Conservation (phyloP, 177 flowering plant genomes). For the Vitis hybrid region DNA sequence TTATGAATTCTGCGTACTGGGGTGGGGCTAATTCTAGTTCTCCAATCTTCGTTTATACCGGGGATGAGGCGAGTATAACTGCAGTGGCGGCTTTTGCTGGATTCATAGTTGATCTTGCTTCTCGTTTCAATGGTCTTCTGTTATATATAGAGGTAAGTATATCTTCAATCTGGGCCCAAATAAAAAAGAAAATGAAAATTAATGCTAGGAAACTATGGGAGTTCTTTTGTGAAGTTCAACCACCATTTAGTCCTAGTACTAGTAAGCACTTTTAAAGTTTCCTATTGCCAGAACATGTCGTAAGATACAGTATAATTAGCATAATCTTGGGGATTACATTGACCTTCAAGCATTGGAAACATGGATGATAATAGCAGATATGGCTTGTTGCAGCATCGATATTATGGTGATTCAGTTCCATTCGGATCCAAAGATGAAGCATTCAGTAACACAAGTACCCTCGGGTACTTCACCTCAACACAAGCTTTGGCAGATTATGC, state of each 20-base stretch:
- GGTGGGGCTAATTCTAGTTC: conserved; percentile 30
- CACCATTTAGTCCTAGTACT: no score
- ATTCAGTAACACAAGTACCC: conserved; percentile 24
- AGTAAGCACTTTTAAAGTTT: no score
- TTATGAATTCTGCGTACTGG: conserved; percentile 34
- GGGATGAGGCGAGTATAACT: conserved; percentile 23
- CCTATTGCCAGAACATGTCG: no score
- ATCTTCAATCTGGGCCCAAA: background rate
- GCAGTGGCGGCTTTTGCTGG: conserved; percentile 4
- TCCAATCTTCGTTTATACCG: conserved; percentile 34
- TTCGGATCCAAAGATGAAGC: conserved; percentile 36
- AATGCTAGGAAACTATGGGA: no score
- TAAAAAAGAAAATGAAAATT: no score
- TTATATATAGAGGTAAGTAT: conserved; percentile 50
- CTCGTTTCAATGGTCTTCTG: conserved; percentile 31
- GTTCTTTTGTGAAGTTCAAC: no score
- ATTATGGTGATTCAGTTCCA: conserved; percentile 53
- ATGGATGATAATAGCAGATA: no score
- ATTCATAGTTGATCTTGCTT: conserved; percentile 29
- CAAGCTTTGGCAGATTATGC: conserved; percentile 66
- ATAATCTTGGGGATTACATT: background rate
- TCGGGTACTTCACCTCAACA: conserved; percentile 53
- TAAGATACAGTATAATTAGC: no score
- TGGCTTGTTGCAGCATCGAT: conserved; percentile 40
- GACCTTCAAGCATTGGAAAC: no score